Percentiles rank a stretch among this genome's conserved stretches.
phyloP scores from a whole-genome alignment of 495 filamentous ascomycete genomes.

The Mycothermus thermophilus region DNA sequence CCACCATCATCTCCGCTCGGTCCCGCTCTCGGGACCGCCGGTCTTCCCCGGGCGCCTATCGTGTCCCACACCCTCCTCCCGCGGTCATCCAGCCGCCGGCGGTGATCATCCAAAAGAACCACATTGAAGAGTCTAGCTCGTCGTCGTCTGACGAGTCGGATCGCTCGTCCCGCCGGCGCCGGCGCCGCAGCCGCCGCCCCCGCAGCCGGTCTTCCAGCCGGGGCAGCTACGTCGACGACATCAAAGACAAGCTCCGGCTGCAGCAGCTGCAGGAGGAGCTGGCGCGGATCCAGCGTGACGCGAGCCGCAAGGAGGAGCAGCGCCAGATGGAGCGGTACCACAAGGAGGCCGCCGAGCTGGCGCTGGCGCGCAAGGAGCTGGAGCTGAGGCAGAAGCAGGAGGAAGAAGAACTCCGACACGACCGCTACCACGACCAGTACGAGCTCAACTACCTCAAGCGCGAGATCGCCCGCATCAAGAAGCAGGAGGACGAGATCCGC shows the following conservation, averaged over 20 bases:
- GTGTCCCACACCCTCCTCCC: background rate
- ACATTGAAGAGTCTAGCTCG: conserved; percentile 30
- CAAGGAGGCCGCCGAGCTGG: conserved; percentile 30
- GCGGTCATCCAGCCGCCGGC: conserved; percentile 4
- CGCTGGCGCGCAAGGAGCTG: conserved; percentile 29
- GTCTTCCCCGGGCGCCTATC: conserved; percentile 2
- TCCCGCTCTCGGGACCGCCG: conserved; percentile 31
- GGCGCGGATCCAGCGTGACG: conserved; percentile 8
- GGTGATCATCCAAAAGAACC: conserved; percentile 39
- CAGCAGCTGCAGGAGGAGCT: conserved; percentile 12
- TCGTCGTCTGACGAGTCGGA: conserved; percentile 19
- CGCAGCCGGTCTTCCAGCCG: conserved; percentile 16
- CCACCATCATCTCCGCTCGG: conserved; percentile 24
- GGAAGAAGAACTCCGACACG: conserved; percentile 27
- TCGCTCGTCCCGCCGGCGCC: conserved; percentile 3
- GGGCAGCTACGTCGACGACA: conserved; percentile 18
- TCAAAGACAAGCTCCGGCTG: conserved; percentile 12
- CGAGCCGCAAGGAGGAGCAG: conserved; percentile 10
- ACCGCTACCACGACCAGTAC: conserved; percentile 18
- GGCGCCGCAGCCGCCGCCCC: conserved; percentile 8
- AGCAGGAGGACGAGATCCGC: conserved; percentile 13
- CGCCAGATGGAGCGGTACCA: conserved; percentile 8
- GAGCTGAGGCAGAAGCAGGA: conserved; percentile 26
- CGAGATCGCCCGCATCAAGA: conserved; percentile 31
- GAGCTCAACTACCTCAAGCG: conserved; percentile 15